phyloP scores from a whole-genome alignment of 176 grass and related monocot species.

The Cocos nucifera region DNA sequence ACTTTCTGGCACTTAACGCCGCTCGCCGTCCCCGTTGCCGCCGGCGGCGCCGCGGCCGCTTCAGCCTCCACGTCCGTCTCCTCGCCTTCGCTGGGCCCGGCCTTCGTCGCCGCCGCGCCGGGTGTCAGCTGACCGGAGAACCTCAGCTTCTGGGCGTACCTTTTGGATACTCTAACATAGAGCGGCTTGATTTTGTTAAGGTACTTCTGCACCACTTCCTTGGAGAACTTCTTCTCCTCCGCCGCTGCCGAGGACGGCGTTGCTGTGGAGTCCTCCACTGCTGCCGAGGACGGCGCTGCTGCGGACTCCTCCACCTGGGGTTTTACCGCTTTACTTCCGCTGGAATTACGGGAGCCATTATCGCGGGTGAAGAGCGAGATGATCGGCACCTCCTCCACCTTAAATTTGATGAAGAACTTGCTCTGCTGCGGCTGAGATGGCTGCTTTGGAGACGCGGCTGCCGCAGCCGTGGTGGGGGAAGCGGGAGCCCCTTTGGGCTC shows the following conservation, averaged over 20 bases:
- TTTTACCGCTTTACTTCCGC: too few relatives aligned
- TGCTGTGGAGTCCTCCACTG: neutral
- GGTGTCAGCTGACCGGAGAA: constrained; percentile 14
- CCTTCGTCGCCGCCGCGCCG: neutral
- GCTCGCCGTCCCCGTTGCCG: constrained; percentile 3
- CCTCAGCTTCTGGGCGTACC: constrained; percentile 56
- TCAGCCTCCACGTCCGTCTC: constrained; percentile 46
- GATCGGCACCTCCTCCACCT: constrained; percentile 55
- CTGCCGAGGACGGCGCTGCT: neutral
- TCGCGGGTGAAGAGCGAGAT: constrained; percentile 79
- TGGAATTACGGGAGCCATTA: constrained; percentile 35
- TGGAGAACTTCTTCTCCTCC: constrained; percentile 61
- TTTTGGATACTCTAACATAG: constrained; percentile 66
- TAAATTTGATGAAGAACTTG: constrained; percentile 70
- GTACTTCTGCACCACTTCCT: constrained; percentile 72
- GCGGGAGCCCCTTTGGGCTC: too few relatives aligned
- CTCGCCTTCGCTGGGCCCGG: constrained; percentile 22
- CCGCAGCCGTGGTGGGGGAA: neutral
- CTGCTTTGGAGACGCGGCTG: constrained; percentile 10
- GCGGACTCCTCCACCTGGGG: too few relatives aligned
- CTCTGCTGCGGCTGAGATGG: constrained; percentile 13
- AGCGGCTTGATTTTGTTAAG: constrained; percentile 80
- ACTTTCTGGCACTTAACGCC: constrained; percentile 22
- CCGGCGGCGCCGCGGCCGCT: neutral
- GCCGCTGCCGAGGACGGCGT: neutral